These are phyloP conservation scores for Ogataea nonfermentans DNA, from an alignment of 805 yeast species.

Conservation along the genomic window DNA sequence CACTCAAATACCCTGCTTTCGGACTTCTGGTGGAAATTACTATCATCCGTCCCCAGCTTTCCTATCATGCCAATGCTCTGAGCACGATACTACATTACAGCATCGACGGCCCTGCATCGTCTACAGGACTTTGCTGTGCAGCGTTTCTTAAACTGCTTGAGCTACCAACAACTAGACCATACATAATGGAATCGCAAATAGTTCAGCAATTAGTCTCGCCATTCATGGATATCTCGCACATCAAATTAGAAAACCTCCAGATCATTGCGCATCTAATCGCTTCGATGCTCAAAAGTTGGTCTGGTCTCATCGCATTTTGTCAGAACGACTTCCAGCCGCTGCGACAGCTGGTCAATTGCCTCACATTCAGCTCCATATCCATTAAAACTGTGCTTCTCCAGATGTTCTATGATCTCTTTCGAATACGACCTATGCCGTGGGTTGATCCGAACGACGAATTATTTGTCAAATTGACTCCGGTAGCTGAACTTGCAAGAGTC, in stretches of 20 bases:
- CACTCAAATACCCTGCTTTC: conserved; percentile 46
- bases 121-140: conserved; percentile 41
- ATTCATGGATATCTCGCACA: conserved; percentile 61
- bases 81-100: conserved; percentile 44
- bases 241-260: conserved; percentile 53
- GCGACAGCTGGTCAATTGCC: conserved; percentile 55
- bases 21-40: conserved; percentile 55
- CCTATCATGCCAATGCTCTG: conserved; percentile 45
- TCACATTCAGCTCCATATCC: conserved; percentile 54
- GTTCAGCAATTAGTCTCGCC: conserved; percentile 61
- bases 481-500: background rate
- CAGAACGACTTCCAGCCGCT: conserved; percentile 55
- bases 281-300: conserved; percentile 63
- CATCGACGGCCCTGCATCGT: conserved; percentile 52
- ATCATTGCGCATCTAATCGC: conserved; percentile 59
- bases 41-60: conserved; percentile 42
- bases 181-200: conserved; percentile 59
- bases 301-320: conserved; percentile 70
- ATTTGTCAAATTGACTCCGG: conserved; percentile 15
- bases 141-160: conserved; percentile 59
- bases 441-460: conserved; percentile 17
- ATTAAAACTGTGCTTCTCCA: conserved; percentile 67
- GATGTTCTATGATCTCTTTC: conserved; percentile 63
- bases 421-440: conserved; percentile 61
- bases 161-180: conserved; percentile 49